Conservation (phyloP, 2,329 filamentous ascomycete species). For the Cladophialophora yegresii region DNA sequence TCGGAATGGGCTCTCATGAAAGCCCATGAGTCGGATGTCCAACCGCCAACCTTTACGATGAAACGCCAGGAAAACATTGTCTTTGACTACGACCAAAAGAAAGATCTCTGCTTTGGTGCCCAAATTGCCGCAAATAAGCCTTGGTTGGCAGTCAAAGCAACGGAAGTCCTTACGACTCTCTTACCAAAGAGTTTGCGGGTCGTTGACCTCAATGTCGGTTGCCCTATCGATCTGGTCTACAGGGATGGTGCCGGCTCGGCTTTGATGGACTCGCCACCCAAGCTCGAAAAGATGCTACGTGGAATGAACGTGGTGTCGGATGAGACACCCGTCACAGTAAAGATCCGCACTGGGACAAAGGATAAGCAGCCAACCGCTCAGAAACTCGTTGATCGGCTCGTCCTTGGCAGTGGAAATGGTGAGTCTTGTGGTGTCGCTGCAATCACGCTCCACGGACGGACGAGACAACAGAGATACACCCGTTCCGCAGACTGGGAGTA, state of each 20-base stretch:
- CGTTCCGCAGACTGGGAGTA: slow-evolving; percentile 92
- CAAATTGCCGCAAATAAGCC: slow-evolving; percentile 93
- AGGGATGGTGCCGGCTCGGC: slow-evolving; percentile 86
- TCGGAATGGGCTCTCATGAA: slow-evolving; percentile 94
- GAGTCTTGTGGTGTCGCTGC: slow-evolving; percentile 87
- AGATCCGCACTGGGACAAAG: slow-evolving; percentile 88
- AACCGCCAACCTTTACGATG: slow-evolving; percentile 67
- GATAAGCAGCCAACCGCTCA: slow-evolving; percentile 76
- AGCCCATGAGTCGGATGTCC: slow-evolving; percentile 79
- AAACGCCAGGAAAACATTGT: slow-evolving; percentile 56
- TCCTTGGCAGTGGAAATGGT: slow-evolving; percentile 60
- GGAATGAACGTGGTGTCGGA: slow-evolving; percentile 95
- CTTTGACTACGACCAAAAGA: slow-evolving; percentile 75
- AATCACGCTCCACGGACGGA: slow-evolving; percentile 92
- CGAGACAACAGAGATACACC: slow-evolving; percentile 91
- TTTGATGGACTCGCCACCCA: slow-evolving; percentile 81
- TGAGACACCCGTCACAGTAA: slow-evolving; percentile 88
- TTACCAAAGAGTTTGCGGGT: slow-evolving; percentile 77
- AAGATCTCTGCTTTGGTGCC: slow-evolving; percentile 84
- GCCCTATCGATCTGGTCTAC: slow-evolving; percentile 92
- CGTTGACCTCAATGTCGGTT: slow-evolving; percentile 95
- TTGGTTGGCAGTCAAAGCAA: slow-evolving; percentile 84
- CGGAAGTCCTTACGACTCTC: slow-evolving; percentile 74
- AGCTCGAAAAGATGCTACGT: slow-evolving; percentile 89
- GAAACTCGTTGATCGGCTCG: slow-evolving; percentile 78